Percentiles rank a stretch among this genome's conserved stretches.
Conservation (phyloP, 2,329 filamentous ascomycete genomes). For the Xylariaceae sp. region DNA sequence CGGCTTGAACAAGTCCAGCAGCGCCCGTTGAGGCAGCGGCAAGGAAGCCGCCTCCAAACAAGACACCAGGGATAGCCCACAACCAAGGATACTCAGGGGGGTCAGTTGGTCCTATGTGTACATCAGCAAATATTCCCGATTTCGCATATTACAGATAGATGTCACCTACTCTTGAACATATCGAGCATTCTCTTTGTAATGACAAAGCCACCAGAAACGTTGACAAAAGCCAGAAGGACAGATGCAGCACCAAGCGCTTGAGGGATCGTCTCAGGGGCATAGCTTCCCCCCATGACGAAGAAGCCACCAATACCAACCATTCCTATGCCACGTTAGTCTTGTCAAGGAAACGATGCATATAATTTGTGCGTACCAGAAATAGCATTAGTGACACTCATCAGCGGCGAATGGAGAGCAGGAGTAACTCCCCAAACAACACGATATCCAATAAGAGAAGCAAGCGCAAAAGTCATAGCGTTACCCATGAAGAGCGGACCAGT, state of each 20-base stretch:
- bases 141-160: background rate
- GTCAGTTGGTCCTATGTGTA: conserved; percentile 61
- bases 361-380: conserved; percentile 58
- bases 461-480: conserved; percentile 77
- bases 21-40: conserved; percentile 76
- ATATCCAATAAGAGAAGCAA: conserved; percentile 82
- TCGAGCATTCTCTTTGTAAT: conserved; percentile 92
- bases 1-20: conserved; percentile 78
- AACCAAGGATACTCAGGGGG: conserved; percentile 86
- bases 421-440: conserved; percentile 82
- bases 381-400: conserved; percentile 92
- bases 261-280: conserved; percentile 69
- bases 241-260: conserved; percentile 73
- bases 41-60: conserved; percentile 78
- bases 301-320: conserved; percentile 87
- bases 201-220: conserved; percentile 82
- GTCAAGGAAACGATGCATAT: background rate
- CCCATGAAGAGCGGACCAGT: conserved; percentile 83
- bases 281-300: conserved; percentile 82
- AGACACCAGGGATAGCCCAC: conserved; percentile 67
- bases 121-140: conserved; percentile 19
- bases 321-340: conserved; percentile 35
- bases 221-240: conserved; percentile 80
- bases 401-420: conserved; percentile 76
- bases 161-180: conserved; percentile 67